Evolutionary conservation across 768 basidiomycete species (phyloP), one percentile per base, ranked within the genome.

Genomic region (Russula olivacea): DNA sequence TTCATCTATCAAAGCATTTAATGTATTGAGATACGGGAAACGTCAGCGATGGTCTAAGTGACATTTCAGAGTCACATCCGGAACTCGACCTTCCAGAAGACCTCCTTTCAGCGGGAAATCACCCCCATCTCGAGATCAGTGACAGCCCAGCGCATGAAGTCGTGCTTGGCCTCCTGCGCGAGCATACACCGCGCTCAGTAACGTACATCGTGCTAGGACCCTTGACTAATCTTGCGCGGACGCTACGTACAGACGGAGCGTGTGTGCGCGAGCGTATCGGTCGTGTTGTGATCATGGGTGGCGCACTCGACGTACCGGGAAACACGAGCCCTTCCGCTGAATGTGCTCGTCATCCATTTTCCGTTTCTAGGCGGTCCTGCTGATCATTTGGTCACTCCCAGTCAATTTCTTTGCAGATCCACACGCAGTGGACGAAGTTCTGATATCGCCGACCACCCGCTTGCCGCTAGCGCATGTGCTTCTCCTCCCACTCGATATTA

Each of bases 371-470:
- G 40, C 21, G 19, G 53, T 38, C 40, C 21, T 40, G 40, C 38
- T 64, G 48, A 68, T 36, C 17, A n/a, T 17, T 47, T 28, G 14
- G 28, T 41, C 51, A 14, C 21, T 17, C 51, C 10, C 68, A 92
- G 90, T 91, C 76, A 91, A 91, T 72, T 89, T 88, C 70, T 93
- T 86, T 61, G 91, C 93, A 2, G 93, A 96, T 70, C 91, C 94
- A 2, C 89, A 79, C 68, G 92, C 94, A 2, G 91, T 89, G 4
- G 81, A 84, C 53, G 81, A 88, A 55, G 72, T 96, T 0, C 74
- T 93, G 19, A 69, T 79, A 32, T 79, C 83, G 7, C 55, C 67
- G 4, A 62, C 74, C 66, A 71, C 70, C 55, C 76, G 83, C 64
- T 66, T 91, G 17, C 89, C 87, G 4, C 75, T 84, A 38, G 82